A percentile compares a stretch with the other conserved stretches of the same genome.
phyloP scores from a whole-genome alignment of 495 filamentous ascomycete genomes.

The Saxispiralis lemnorum region DNA sequence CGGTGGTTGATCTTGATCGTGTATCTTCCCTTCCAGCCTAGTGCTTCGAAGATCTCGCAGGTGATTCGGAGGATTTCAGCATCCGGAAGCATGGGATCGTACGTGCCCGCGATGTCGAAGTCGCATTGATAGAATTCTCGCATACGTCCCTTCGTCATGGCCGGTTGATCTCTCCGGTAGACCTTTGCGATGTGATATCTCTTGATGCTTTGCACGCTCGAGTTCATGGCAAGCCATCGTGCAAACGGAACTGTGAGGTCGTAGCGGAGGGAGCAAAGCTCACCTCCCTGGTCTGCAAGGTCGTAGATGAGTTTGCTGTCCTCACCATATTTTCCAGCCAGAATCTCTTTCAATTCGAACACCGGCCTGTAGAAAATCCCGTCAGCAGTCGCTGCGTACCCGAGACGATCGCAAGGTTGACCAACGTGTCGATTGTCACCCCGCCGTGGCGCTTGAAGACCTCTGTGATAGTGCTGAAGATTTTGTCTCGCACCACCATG shows the following conservation, averaged over 20 bases:
- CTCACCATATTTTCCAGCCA: slow-evolving; percentile 81
- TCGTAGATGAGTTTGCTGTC: slow-evolving; percentile 85
- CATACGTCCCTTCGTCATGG: slow-evolving; percentile 78
- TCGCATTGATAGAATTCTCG: slow-evolving; percentile 97
- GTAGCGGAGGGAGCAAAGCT: slow-evolving; percentile 71
- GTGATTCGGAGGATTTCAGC: slow-evolving; percentile 79
- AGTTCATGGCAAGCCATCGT: slow-evolving; percentile 74
- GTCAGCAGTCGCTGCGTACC: not conserved
- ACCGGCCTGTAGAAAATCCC: slow-evolving; percentile 19
- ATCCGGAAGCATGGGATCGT: slow-evolving; percentile 89
- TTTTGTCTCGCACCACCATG: slow-evolving; percentile 64
- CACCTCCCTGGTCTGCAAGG: slow-evolving; percentile 68
- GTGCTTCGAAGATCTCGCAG: slow-evolving; percentile 67
- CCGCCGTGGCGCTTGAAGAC: slow-evolving; percentile 85
- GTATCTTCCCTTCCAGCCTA: slow-evolving; percentile 53
- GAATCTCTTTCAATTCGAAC: slow-evolving; percentile 61
- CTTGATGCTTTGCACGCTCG: slow-evolving; percentile 55
- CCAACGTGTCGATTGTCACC: slow-evolving; percentile 60
- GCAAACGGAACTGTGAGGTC: slow-evolving; percentile 86
- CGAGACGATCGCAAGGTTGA: not conserved
- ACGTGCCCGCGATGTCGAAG: slow-evolving; percentile 82
- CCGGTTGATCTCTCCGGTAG: slow-evolving; percentile 63
- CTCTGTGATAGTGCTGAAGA: slow-evolving; percentile 62
- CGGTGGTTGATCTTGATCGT: slow-evolving; percentile 93
- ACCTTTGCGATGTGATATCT: slow-evolving; percentile 83